Evolutionary conservation across 345 rosid genomes (phyloP), one percentile per base, ranked within the genome.

Genomic region (Anastatica hierochuntica): DNA sequence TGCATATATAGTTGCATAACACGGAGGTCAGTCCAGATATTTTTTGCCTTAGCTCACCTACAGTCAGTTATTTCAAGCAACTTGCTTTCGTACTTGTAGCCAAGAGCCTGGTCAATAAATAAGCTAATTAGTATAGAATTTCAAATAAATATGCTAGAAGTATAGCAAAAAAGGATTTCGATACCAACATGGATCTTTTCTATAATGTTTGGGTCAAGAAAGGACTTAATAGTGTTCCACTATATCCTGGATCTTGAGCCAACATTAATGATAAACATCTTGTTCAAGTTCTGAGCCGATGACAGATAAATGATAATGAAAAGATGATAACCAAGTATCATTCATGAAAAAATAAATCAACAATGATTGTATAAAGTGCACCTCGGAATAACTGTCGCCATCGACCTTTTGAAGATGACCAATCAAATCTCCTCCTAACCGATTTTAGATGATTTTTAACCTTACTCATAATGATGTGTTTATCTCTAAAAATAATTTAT

Each of bases 191-290:
- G 65, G 68, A 85, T 89, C 71, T 89, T 89, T 55, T 88, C 81
- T 5, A 94, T 81, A 50, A 90, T 89, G 76, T 83, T 89, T 8
- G 95, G 90, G 54, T 89, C 97, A 56, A 89, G 94, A 73, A 89
- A 85, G 47, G 90, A 83, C n/a, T n/a, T n/a, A n/a, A n/a, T n/a
- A n/a, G 90, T 76, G 72, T 60, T 89, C 94, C 97, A 85, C 83
- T 85, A 54, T 85, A 89, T 81, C 58, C 97, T 83, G 60, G 85
- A 89, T 74, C 95, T 95, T 26, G 89, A 81, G 47, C 97, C 94
- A 21, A 94, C 97, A 72, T 89, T 85, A 75, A 89, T 81, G 70
- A 89, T 85, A 75, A 89, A 81, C 97, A 85, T 85, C 57, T 81
- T 85, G 49, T 79, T 79, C 81, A 88, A 74, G 62, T 81, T 80